phyloP scores from a whole-genome alignment of 129 eudicot species.

The Lonicera japonica region DNA sequence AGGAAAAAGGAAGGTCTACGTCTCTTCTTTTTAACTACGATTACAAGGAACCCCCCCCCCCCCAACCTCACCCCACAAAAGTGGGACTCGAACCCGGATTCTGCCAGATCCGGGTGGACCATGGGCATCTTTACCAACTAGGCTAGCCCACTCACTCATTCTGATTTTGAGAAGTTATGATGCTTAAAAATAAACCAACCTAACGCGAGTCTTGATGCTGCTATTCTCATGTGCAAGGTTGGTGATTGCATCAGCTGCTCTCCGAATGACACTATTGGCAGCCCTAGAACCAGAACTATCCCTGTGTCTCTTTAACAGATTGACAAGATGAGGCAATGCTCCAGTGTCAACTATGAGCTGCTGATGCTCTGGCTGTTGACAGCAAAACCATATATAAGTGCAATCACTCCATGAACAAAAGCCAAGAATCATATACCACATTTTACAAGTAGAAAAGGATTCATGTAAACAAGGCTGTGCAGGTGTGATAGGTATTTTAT shows the following conservation, averaged over 20 bases:
- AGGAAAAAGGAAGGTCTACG: too few relatives aligned
- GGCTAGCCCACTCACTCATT: too few relatives aligned
- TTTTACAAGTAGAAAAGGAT: not conserved
- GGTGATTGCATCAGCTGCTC: slow-evolving; percentile 91
- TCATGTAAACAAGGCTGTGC: not conserved
- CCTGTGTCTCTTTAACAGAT: slow-evolving; percentile 54
- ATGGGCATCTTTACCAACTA: too few relatives aligned
- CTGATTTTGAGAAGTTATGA: not conserved
- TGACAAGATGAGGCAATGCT: slow-evolving; percentile 71
- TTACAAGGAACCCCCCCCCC: too few relatives aligned
- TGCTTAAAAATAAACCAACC: slow-evolving; percentile 30
- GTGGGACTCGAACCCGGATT: too few relatives aligned
- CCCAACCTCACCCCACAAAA: too few relatives aligned
- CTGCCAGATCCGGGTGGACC: too few relatives aligned
- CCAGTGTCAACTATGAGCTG: slow-evolving; percentile 87
- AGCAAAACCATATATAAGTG: slow-evolving; percentile 6
- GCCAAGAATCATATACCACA: not conserved
- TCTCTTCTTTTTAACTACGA: too few relatives aligned
- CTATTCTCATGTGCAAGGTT: slow-evolving; percentile 90
- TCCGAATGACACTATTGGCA: slow-evolving; percentile 60
- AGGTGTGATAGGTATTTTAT: too few relatives aligned
- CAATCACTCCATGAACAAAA: slow-evolving; percentile 1
- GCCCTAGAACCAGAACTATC: slow-evolving; percentile 44
- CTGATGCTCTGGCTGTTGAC: slow-evolving; percentile 82
- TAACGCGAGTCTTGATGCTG: slow-evolving; percentile 64